Evolutionary conservation across 306 rosid genomes (phyloP).

Genomic region (Hippophae gyantsensis): DNA sequence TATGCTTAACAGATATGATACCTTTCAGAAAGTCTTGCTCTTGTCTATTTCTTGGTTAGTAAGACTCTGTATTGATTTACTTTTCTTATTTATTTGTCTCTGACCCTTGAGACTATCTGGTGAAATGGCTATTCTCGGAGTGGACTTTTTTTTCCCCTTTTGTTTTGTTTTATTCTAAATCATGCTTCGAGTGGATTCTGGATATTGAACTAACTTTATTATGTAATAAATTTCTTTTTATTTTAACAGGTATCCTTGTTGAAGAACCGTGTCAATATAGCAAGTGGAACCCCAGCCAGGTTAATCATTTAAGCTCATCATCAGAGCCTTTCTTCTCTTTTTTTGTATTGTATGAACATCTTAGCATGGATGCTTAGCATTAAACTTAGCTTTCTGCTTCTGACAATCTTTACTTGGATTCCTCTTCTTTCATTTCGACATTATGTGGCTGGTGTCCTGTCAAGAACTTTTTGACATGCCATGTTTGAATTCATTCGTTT

Average conservation of each 20-base stretch:
- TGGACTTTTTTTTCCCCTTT: no score
- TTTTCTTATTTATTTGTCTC: no score
- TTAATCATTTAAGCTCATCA: slow-evolving; percentile 14
- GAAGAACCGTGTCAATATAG: slow-evolving; percentile 76
- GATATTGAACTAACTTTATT: background rate
- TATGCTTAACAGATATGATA: no score
- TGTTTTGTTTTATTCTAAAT: no score
- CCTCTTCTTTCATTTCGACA: background rate
- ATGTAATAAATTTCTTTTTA: slow-evolving; percentile 3
- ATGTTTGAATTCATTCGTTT: no score
- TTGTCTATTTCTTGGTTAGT: no score
- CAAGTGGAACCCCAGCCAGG: slow-evolving; percentile 98
- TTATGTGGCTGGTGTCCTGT: background rate
- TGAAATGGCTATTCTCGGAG: background rate
- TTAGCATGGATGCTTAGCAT: background rate
- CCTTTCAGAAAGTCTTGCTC: no score
- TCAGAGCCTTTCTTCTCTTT: background rate
- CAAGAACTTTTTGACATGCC: no score
- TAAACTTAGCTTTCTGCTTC: background rate
- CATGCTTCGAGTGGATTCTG: background rate
- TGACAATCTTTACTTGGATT: background rate
- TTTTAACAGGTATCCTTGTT: slow-evolving; percentile 54
- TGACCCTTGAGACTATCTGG: background rate
- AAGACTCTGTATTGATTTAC: no score
- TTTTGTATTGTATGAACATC: background rate